A percentile compares a stretch with the other conserved stretches of the same genome.
Conservation (phyloP, 345 rosid genomes). For the Anastatica hierochuntica region DNA sequence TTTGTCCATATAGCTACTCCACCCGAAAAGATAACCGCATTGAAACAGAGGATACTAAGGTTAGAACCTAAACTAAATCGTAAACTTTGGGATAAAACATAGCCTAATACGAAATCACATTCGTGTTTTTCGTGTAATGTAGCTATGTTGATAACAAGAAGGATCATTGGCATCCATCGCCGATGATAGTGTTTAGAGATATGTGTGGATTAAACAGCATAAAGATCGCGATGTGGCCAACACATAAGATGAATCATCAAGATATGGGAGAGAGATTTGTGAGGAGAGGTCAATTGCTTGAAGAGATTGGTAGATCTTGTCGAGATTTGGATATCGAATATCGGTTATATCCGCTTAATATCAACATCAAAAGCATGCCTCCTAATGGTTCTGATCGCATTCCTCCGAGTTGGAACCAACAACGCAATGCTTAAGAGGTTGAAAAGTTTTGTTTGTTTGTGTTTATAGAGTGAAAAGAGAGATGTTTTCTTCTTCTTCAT, state of each 20-base stretch:
- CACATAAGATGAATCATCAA: slow-evolving; percentile 72
- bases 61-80: neutral
- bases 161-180: slow-evolving; percentile 65
- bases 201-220: slow-evolving; percentile 45
- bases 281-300: slow-evolving; percentile 52
- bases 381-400: slow-evolving; percentile 26
- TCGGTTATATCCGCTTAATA: slow-evolving; percentile 53
- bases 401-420: slow-evolving; percentile 30
- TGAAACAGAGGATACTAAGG: slow-evolving; percentile 66
- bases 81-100: neutral
- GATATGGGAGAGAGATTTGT: slow-evolving; percentile 60
- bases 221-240: slow-evolving; percentile 57
- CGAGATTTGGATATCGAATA: slow-evolving; percentile 63
- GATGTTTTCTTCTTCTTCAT: neutral
- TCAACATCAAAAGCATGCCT: slow-evolving; percentile 50
- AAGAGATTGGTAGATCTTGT: slow-evolving; percentile 64
- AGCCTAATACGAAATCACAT: neutral
- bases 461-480: neutral
- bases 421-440: slow-evolving; percentile 13
- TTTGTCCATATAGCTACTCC: slow-evolving; percentile 68
- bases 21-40: slow-evolving; percentile 44
- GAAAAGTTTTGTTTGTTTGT: neutral
- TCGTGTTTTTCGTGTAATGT: neutral
- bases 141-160: slow-evolving; percentile 59
- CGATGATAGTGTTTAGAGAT: slow-evolving; percentile 52